These are phyloP conservation scores for Neonectria magnoliae DNA, from an alignment of 2,329 filamentous ascomycete genomes.

Conservation along the genomic window DNA sequence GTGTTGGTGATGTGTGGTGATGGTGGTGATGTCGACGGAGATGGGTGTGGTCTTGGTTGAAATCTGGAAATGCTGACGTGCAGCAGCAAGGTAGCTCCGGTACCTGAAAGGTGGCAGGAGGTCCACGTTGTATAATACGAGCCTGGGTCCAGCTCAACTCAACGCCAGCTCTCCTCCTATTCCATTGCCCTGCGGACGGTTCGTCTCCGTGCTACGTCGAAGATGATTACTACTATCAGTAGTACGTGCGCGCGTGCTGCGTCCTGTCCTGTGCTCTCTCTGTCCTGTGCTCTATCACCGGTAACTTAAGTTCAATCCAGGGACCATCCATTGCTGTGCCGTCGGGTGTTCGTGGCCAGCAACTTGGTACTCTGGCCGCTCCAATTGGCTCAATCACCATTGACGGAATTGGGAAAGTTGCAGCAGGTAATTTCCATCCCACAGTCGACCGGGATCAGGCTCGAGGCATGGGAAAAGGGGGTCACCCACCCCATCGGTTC, in stretches of 20 bases:
- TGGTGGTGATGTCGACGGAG: neutral
- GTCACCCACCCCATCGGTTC: conserved; percentile 31
- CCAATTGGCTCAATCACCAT: conserved; percentile 33
- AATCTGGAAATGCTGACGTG: conserved; percentile 21
- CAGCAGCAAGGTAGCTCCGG: conserved; percentile 8
- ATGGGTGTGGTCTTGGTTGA: neutral
- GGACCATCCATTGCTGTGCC: neutral
- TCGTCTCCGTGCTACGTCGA: neutral
- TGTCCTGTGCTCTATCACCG: neutral
- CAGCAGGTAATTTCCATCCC: conserved; percentile 41
- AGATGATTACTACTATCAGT: neutral
- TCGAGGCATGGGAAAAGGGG: conserved; percentile 36
- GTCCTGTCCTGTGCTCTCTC: neutral
- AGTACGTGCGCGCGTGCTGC: neutral
- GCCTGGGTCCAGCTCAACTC: neutral
- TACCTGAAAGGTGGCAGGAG: conserved; percentile 9
- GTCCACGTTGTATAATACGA: neutral
- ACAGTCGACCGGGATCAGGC: conserved; percentile 35
- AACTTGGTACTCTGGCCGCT: conserved; percentile 9
- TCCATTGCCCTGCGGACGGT: neutral
- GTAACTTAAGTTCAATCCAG: neutral
- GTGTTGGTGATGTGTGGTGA: neutral
- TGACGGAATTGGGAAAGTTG: conserved; percentile 29
- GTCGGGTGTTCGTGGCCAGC: neutral
- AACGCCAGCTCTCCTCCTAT: neutral